A percentile compares a stretch with the other conserved stretches of the same genome.
Conservation (phyloP, 2,329 filamentous ascomycete genomes). For the Trichoderma guizhouense region DNA sequence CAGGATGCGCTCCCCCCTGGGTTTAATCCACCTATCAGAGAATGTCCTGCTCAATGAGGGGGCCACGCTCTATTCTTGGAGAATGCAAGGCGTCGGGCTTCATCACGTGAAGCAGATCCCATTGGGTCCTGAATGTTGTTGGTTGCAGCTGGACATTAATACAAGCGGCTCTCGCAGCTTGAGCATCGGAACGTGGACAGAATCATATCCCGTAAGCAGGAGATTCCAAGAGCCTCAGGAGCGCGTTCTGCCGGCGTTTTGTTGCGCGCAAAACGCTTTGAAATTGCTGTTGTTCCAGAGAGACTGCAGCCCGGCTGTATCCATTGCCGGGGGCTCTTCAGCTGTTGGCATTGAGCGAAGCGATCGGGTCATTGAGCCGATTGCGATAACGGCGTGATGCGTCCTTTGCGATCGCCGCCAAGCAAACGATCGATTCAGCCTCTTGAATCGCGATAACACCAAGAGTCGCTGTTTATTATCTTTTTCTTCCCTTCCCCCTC, state of each 20-base stretch:
- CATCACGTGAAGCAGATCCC: conserved; percentile 4
- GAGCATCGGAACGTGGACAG: not conserved
- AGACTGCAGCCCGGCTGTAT: not conserved
- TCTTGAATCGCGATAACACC: not conserved
- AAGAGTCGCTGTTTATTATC: not conserved
- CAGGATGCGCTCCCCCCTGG: not conserved
- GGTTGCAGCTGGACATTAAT: not conserved
- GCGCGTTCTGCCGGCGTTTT: not conserved
- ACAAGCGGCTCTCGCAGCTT: not conserved
- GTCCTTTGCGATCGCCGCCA: not conserved
- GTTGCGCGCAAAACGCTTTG: not conserved
- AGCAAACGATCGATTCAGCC: not conserved
- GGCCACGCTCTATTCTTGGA: not conserved
- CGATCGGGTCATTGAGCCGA: not conserved
- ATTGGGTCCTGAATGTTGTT: not conserved
- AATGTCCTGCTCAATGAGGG: not conserved
- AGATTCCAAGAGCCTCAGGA: not conserved
- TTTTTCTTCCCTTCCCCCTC: not conserved
- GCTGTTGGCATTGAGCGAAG: not conserved
- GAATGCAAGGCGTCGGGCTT: not conserved
- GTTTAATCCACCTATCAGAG: not conserved
- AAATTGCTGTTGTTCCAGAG: not conserved
- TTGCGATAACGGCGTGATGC: conserved; percentile 12
- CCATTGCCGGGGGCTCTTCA: not conserved
- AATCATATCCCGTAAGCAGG: not conserved